Conservation (phyloP, 2,329 filamentous ascomycete genomes). For the Pestalotiopsis sp. region DNA sequence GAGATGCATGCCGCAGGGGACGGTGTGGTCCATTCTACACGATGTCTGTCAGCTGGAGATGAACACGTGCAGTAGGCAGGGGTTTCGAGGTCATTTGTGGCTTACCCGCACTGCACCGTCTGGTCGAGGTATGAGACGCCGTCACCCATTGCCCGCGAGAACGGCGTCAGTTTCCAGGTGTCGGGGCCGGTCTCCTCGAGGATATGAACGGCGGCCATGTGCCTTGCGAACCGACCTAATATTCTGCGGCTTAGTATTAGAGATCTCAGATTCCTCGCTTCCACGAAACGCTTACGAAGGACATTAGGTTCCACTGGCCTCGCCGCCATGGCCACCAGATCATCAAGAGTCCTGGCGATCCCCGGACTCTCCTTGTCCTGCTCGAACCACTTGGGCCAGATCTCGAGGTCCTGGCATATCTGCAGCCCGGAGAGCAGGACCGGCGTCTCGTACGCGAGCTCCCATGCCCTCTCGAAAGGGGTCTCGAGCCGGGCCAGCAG, state of each 20-base stretch:
- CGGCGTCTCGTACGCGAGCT: constrained; percentile 21
- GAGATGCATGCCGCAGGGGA: constrained; percentile 19
- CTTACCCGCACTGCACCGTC: constrained; percentile 21
- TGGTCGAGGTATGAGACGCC: constrained; percentile 25
- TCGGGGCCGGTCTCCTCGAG: constrained; percentile 27
- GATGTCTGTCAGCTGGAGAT: not conserved
- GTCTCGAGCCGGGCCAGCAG: constrained; percentile 24
- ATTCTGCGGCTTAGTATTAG: not conserved
- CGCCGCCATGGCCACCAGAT: constrained; percentile 19
- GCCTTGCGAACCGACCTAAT: constrained; percentile 27
- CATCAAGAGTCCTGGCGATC: constrained; percentile 19
- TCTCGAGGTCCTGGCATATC: constrained; percentile 22
- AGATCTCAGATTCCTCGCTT: not conserved
- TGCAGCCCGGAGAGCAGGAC: constrained; percentile 23
- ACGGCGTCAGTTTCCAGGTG: constrained; percentile 26
- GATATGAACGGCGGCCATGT: constrained; percentile 24
- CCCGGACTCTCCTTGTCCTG: constrained; percentile 14
- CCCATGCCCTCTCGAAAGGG: constrained; percentile 20
- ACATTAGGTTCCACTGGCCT: constrained; percentile 23
- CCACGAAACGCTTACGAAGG: constrained; percentile 19
- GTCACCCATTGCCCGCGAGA: constrained; percentile 28
- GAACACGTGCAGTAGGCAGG: not conserved
- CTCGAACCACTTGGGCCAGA: constrained; percentile 25
- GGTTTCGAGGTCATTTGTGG: too few relatives aligned
- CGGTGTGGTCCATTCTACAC: constrained; percentile 18